Conservation (phyloP, 495 filamentous ascomycete genomes). For the Platismatia glauca region DNA sequence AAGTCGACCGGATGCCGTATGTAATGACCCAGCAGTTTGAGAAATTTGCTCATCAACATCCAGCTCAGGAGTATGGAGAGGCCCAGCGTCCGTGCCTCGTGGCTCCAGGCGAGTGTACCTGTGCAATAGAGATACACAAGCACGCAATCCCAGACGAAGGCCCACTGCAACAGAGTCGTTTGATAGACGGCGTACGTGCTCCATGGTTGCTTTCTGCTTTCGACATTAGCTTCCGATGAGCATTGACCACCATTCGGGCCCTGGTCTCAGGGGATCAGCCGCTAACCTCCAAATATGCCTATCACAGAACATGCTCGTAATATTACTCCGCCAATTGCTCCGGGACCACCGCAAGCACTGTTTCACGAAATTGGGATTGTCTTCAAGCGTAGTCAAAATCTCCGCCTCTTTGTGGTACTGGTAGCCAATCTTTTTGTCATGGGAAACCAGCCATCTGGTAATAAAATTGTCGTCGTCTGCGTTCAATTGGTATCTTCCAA, state of each 20-base stretch:
- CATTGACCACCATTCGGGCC: not conserved
- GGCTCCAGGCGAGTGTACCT: slow-evolving; percentile 39
- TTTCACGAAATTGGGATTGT: slow-evolving; percentile 61
- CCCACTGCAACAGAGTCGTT: slow-evolving; percentile 63
- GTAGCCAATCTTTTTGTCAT: slow-evolving; percentile 68
- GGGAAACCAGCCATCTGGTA: slow-evolving; percentile 68
- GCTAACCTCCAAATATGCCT: slow-evolving; percentile 59
- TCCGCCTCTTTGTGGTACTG: slow-evolving; percentile 67
- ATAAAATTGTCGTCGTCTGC: slow-evolving; percentile 82
- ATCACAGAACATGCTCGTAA: slow-evolving; percentile 64
- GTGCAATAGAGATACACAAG: slow-evolving; percentile 46
- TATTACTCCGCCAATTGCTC: slow-evolving; percentile 76
- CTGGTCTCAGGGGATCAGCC: not conserved
- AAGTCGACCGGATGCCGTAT: slow-evolving; percentile 60
- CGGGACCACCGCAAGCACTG: slow-evolving; percentile 76
- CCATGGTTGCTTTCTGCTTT: slow-evolving; percentile 58
- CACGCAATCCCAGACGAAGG: slow-evolving; percentile 54
- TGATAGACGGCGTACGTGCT: slow-evolving; percentile 68
- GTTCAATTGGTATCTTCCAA: slow-evolving; percentile 61
- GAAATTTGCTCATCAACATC: slow-evolving; percentile 66
- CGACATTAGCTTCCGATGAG: slow-evolving; percentile 27
- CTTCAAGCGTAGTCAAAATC: slow-evolving; percentile 67
- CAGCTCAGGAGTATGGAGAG: slow-evolving; percentile 45
- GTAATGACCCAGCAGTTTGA: slow-evolving; percentile 70
- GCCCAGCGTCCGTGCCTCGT: slow-evolving; percentile 34